Conservation (phyloP, 192 early-diverging fungal species). For the Rhizophagus clarus region DNA sequence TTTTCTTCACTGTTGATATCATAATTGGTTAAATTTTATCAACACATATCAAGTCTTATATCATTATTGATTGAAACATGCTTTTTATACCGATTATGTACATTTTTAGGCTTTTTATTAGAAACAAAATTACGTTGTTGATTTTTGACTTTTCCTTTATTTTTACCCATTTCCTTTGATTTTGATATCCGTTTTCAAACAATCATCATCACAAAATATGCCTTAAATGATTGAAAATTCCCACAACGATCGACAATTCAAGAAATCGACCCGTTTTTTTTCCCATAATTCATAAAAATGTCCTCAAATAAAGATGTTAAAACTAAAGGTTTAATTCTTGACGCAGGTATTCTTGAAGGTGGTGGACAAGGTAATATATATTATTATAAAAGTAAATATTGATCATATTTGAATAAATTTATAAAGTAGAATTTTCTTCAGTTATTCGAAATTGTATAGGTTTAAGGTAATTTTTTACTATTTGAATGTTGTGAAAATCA, state of each 20-base stretch:
- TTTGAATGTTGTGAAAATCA: background rate
- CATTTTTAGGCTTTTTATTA: background rate
- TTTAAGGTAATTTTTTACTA: background rate
- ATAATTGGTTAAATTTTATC: no score
- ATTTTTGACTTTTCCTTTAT: background rate
- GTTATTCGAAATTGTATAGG: conserved; percentile 21
- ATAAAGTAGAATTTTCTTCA: background rate
- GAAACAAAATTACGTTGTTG: background rate
- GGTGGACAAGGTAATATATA: conserved; percentile 18
- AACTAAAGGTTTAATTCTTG: background rate
- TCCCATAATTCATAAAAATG: no score
- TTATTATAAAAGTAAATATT: background rate
- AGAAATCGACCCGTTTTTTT: no score
- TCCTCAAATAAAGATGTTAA: background rate
- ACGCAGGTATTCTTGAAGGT: conserved; percentile 14
- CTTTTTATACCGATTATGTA: background rate
- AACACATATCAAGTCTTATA: background rate
- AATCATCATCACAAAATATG: no score
- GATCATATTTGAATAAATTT: background rate
- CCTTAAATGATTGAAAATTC: no score
- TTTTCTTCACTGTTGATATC: background rate
- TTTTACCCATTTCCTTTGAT: background rate
- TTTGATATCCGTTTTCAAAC: no score
- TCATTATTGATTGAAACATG: background rate
- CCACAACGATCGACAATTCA: no score